Conservation (phyloP, 352 stramenopile genomes). For the Hyphochytrium catenoides region DNA sequence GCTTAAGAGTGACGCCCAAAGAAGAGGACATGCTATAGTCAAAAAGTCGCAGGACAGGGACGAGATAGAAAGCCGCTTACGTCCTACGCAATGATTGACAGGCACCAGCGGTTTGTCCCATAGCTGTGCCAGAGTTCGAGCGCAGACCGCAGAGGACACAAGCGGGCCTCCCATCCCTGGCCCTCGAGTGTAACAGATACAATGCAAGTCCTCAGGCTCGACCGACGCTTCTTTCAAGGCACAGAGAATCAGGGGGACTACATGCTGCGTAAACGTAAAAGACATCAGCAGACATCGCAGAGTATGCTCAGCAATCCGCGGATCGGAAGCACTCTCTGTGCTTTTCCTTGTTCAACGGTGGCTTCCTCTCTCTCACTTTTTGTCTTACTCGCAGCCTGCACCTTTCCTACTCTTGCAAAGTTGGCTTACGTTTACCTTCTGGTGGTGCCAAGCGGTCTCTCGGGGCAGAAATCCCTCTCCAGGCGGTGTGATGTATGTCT, state of each 20-base stretch:
- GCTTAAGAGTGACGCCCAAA: neutral
- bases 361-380: too few species aligned
- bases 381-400: too few species aligned
- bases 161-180: conserved; percentile 97
- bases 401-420: too few species aligned
- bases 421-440: conserved; percentile 33
- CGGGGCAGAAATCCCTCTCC: conserved; percentile 92
- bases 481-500: conserved; percentile 95
- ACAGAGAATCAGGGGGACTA: conserved; percentile 77
- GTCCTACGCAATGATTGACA: conserved; percentile 98
- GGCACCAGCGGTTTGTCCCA: conserved; percentile 85
- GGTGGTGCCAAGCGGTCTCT: conserved; percentile 97
- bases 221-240: conserved; percentile 78
- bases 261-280: too few species aligned
- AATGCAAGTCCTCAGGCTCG: conserved; percentile 54
- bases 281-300: too few species aligned
- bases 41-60: conserved; percentile 3
- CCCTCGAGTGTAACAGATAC: conserved; percentile 84
- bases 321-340: too few species aligned
- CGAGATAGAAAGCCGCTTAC: conserved; percentile 16
- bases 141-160: conserved; percentile 79
- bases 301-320: too few species aligned
- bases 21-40: neutral
- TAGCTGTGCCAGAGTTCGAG: conserved; percentile 75
- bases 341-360: too few species aligned